Evolutionary conservation across 768 basidiomycete genomes (phyloP).

Genomic region (Ramaria rubella): DNA sequence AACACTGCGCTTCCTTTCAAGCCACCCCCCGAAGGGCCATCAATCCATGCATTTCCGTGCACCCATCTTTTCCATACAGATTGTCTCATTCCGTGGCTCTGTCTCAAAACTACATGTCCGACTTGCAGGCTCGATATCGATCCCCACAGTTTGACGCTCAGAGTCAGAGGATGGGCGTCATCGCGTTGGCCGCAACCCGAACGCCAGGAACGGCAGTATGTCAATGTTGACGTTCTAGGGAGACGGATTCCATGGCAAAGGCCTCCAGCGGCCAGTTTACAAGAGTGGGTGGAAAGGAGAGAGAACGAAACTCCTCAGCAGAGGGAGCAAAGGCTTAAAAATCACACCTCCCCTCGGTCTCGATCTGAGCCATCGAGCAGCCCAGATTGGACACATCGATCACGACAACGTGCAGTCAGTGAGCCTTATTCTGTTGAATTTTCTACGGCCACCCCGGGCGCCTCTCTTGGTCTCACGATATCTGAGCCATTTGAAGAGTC

Average conservation of each 20-base stretch:
- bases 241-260: conserved; percentile 8
- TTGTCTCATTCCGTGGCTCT: conserved; percentile 10
- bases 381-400: not conserved
- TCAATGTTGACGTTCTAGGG: conserved; percentile 3
- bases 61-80: conserved; percentile 9
- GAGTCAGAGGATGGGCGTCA: not conserved
- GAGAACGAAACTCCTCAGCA: not conserved
- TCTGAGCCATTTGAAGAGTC: not conserved
- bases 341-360: not conserved
- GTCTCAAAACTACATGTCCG: conserved; percentile 12
- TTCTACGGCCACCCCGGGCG: not conserved
- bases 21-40: not conserved
- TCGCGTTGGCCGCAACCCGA: conserved; percentile 2
- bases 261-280: not conserved
- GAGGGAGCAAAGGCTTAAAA: not conserved
- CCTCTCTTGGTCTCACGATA: not conserved
- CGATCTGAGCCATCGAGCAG: not conserved
- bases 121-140: conserved; percentile 10
- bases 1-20: not conserved
- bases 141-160: conserved; percentile 9
- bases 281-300: conserved; percentile 6
- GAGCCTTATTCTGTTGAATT: not conserved
- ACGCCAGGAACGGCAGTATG: conserved; percentile 2
- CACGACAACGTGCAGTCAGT: not conserved
- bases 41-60: conserved; percentile 10